Evolutionary conservation across 169 alveolate species (phyloP).

Genomic region (Eimeria praecox): DNA sequence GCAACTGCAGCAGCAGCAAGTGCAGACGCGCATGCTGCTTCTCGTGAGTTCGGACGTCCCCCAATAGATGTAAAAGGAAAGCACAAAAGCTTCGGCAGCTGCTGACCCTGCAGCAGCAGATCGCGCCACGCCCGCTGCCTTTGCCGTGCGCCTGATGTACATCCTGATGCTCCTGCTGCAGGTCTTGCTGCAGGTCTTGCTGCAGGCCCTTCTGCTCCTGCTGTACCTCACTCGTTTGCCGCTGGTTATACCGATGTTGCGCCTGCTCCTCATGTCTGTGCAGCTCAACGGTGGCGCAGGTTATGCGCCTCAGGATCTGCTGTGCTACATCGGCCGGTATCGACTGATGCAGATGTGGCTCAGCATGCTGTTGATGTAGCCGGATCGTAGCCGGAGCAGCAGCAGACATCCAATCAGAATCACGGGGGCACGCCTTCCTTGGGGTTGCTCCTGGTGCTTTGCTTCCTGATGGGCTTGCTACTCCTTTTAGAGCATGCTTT

Average conservation of each 20-base stretch:
- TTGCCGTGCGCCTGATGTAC: background rate
- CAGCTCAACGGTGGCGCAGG: background rate
- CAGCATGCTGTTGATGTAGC: background rate
- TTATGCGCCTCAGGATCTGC: conserved; percentile 59
- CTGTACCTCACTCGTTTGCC: background rate
- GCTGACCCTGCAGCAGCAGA: conserved; percentile 40
- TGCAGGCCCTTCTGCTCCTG: background rate
- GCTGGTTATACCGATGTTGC: background rate
- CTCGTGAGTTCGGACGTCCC: conserved; percentile 38
- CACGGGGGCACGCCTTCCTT: background rate
- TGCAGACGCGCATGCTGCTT: conserved; percentile 51
- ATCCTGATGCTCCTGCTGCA: conserved; percentile 20
- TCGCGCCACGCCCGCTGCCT: background rate
- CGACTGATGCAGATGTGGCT: conserved; percentile 41
- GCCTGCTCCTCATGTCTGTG: background rate
- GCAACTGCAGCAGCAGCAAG: conserved; percentile 65
- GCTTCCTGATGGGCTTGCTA: background rate
- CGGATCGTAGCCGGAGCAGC: background rate
- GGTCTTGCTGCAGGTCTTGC: background rate
- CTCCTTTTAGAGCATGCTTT: background rate
- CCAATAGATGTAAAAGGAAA: background rate
- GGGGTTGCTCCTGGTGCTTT: background rate
- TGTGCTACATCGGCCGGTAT: conserved; percentile 61
- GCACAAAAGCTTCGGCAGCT: conserved; percentile 62
- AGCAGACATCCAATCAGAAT: background rate